phyloP scores from a whole-genome alignment of 2,329 filamentous ascomycete genomes.

The Fusarium falciforme region DNA sequence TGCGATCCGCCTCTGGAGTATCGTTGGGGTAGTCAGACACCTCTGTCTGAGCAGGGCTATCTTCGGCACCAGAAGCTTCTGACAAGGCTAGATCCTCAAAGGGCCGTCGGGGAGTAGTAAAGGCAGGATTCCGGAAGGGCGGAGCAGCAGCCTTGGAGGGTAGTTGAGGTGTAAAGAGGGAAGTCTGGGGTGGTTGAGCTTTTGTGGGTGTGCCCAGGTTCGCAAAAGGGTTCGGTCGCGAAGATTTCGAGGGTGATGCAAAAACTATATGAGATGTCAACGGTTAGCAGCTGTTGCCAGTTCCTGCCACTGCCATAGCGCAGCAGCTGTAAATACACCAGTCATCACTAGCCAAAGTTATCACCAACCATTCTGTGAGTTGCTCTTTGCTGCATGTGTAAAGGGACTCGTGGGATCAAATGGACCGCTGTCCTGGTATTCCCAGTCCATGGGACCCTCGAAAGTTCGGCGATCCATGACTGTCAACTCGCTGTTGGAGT shows the following conservation, averaged over 20 bases:
- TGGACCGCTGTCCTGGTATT: slow-evolving; percentile 69
- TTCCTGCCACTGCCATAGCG: not conserved
- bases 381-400: slow-evolving; percentile 60
- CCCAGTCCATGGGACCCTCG: slow-evolving; percentile 75
- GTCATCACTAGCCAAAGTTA: not conserved
- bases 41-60: slow-evolving; percentile 70
- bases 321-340: not conserved
- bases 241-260: slow-evolving; percentile 51
- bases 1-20: slow-evolving; percentile 63
- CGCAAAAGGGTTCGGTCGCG: slow-evolving; percentile 51
- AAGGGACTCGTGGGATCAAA: slow-evolving; percentile 73
- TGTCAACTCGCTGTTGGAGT: slow-evolving; percentile 12
- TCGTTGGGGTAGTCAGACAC: slow-evolving; percentile 64
- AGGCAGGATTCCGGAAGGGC: slow-evolving; percentile 72
- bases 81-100: slow-evolving; percentile 65
- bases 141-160: slow-evolving; percentile 58
- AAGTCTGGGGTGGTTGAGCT: slow-evolving; percentile 56
- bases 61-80: slow-evolving; percentile 68
- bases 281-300: slow-evolving; percentile 30
- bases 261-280: slow-evolving; percentile 45
- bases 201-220: slow-evolving; percentile 55
- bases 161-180: slow-evolving; percentile 59
- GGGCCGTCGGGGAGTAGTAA: slow-evolving; percentile 71
- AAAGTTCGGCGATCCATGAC: slow-evolving; percentile 66
- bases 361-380: slow-evolving; percentile 56